phyloP scores from a whole-genome alignment of 1,139 yeast genomes.

The Saccharomyces hybrid region DNA sequence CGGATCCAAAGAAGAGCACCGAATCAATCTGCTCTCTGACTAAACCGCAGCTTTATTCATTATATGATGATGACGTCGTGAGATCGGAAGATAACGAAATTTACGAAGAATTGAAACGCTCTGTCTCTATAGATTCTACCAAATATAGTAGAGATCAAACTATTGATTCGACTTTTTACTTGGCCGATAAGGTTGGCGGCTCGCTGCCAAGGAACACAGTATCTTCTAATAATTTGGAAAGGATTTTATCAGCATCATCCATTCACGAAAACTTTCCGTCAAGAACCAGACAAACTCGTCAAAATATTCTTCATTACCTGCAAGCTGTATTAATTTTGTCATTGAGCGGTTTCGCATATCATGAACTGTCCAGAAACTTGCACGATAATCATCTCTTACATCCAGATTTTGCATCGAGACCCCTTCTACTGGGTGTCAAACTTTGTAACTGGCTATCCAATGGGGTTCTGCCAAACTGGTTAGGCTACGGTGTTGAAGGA shows the following conservation, averaged over 20 bases:
- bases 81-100: slow-evolving; percentile 26
- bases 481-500: slow-evolving; percentile 48
- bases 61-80: slow-evolving; percentile 31
- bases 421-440: slow-evolving; percentile 29
- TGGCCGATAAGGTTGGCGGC: background rate
- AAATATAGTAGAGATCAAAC: background rate
- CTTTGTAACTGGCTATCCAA: slow-evolving; percentile 17
- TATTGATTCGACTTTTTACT: background rate
- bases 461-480: slow-evolving; percentile 29
- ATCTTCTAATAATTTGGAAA: background rate
- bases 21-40: slow-evolving; percentile 26
- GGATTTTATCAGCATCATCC: background rate
- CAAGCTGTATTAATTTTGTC: slow-evolving; percentile 35
- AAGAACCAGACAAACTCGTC: slow-evolving; percentile 6
- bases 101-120: slow-evolving; percentile 20
- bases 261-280: slow-evolving; percentile 5
- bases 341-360: slow-evolving; percentile 42
- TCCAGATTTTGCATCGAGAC: slow-evolving; percentile 32
- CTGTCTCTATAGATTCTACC: slow-evolving; percentile 7
- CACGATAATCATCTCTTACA: slow-evolving; percentile 43
- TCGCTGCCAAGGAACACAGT: background rate
- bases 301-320: slow-evolving; percentile 9
- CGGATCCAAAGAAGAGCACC: slow-evolving; percentile 10
- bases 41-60: slow-evolving; percentile 29
- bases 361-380: slow-evolving; percentile 44